Percentiles rank a stretch among this genome's conserved stretches.
Conservation (phyloP, 2,329 filamentous ascomycete species). For the Leptodontidium sp. region DNA sequence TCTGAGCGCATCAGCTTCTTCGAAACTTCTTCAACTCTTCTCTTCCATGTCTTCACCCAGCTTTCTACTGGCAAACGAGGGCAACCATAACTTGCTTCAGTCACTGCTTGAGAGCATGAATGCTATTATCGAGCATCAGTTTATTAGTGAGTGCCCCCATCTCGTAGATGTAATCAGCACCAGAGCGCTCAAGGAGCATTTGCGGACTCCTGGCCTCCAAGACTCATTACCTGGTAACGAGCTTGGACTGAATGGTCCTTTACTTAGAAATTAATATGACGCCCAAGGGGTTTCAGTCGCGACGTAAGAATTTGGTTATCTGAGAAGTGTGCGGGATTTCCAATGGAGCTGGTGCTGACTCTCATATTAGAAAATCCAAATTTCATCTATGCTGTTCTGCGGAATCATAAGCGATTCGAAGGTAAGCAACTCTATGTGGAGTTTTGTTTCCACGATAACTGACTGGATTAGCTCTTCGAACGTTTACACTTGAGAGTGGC, state of each 20-base stretch:
- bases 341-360: constrained; percentile 16
- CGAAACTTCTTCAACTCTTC: constrained; percentile 87
- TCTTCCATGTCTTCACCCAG: constrained; percentile 92
- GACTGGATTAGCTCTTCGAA: constrained; percentile 66
- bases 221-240: constrained; percentile 19
- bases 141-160: constrained; percentile 64
- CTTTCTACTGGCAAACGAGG: constrained; percentile 91
- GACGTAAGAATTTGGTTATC: constrained; percentile 22
- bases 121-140: constrained; percentile 88
- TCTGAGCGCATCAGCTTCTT: constrained; percentile 76
- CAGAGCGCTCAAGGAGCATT: constrained; percentile 16
- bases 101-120: constrained; percentile 91
- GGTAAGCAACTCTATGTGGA: constrained; percentile 32
- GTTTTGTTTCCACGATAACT: constrained; percentile 1
- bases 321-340: background rate
- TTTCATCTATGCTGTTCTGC: constrained; percentile 80
- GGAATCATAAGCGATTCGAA: constrained; percentile 84
- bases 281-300: constrained; percentile 30
- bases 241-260: constrained; percentile 27
- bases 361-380: constrained; percentile 71
- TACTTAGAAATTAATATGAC: constrained; percentile 33
- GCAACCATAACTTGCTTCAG: constrained; percentile 81
- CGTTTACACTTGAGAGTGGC: constrained; percentile 90
- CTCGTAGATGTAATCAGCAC: background rate
- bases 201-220: constrained; percentile 2